Conservation (phyloP, 2,329 filamentous ascomycete species). For the Colletotrichum scovillei region DNA sequence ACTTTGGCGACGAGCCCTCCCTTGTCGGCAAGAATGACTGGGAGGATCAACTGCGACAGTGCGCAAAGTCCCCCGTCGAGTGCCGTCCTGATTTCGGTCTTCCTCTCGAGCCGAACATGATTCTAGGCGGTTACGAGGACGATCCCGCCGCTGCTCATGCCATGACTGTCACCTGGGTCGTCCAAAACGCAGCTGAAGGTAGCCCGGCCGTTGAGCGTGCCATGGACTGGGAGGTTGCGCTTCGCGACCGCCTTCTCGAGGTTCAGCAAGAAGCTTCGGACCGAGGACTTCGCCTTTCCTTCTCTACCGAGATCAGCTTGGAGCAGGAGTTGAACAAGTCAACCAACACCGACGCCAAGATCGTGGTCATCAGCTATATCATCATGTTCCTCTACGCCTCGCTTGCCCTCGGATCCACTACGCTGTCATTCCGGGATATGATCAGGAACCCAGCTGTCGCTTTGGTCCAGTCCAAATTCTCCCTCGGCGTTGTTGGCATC, state of each 20-base stretch:
- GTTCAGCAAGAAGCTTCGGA: slow-evolving; percentile 82
- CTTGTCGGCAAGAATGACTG: slow-evolving; percentile 75
- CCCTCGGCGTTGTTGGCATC: slow-evolving; percentile 93
- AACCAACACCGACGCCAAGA: slow-evolving; percentile 97
- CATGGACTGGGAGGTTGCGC: slow-evolving; percentile 88
- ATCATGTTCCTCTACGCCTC: slow-evolving; percentile 99
- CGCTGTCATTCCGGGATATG: slow-evolving; percentile 80
- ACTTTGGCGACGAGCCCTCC: slow-evolving; percentile 78
- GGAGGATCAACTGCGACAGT: slow-evolving; percentile 77
- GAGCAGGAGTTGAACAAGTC: slow-evolving; percentile 98
- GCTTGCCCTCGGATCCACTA: slow-evolving; percentile 89
- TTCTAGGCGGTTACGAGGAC: slow-evolving; percentile 83
- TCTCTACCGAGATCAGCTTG: slow-evolving; percentile 94
- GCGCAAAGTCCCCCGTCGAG: slow-evolving; percentile 81
- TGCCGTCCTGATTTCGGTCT: slow-evolving; percentile 92
- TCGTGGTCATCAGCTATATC: slow-evolving; percentile 94
- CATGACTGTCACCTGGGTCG: slow-evolving; percentile 93
- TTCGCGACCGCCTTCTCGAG: slow-evolving; percentile 79
- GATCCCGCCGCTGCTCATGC: slow-evolving; percentile 80
- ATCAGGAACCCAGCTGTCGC: slow-evolving; percentile 85
- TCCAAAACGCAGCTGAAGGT: slow-evolving; percentile 85
- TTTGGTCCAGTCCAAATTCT: slow-evolving; percentile 96
- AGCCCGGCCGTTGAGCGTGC: slow-evolving; percentile 77
- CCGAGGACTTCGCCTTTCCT: slow-evolving; percentile 87
- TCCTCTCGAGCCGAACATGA: slow-evolving; percentile 85